These are phyloP conservation scores for Tylopilus cervinicoccineus DNA, from an alignment of 768 basidiomycete genomes.

Conservation along the genomic window DNA sequence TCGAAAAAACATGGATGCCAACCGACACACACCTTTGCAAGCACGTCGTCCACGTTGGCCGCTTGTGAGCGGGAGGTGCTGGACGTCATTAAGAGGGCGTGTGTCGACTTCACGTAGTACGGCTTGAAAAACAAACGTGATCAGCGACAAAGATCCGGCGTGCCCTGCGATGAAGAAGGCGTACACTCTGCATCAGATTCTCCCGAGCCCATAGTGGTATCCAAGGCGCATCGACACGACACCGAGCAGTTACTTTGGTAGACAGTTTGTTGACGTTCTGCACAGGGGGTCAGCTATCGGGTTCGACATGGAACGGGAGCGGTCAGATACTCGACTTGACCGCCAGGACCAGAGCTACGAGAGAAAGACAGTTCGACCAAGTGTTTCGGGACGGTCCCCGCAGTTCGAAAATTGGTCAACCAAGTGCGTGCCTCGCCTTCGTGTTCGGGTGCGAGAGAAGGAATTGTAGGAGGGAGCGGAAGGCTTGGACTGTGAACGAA, in stretches of 20 bases:
- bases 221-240: slow-evolving; percentile 55
- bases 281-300: slow-evolving; percentile 1
- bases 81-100: slow-evolving; percentile 67
- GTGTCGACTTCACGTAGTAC: slow-evolving; percentile 62
- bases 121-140: slow-evolving; percentile 38
- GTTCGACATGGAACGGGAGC: too few relatives aligned
- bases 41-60: slow-evolving; percentile 69
- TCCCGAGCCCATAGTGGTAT: slow-evolving; percentile 65
- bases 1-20: not conserved
- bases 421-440: slow-evolving; percentile 52
- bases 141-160: not conserved
- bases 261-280: slow-evolving; percentile 91
- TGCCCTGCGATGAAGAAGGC: slow-evolving; percentile 20
- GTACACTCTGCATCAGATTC: slow-evolving; percentile 45
- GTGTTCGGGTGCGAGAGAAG: slow-evolving; percentile 33
- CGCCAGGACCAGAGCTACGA: slow-evolving; percentile 72
- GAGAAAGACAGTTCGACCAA: slow-evolving; percentile 65
- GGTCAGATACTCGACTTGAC: too few relatives aligned
- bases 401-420: slow-evolving; percentile 45
- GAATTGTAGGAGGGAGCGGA: slow-evolving; percentile 42
- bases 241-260: slow-evolving; percentile 70
- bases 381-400: slow-evolving; percentile 13
- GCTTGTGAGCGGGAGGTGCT: slow-evolving; percentile 71
- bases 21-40: slow-evolving; percentile 48
- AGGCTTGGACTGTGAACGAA: slow-evolving; percentile 27